These are phyloP conservation scores for Leccinum ochraceum DNA, from an alignment of 768 basidiomycete species.

Conservation along the genomic window DNA sequence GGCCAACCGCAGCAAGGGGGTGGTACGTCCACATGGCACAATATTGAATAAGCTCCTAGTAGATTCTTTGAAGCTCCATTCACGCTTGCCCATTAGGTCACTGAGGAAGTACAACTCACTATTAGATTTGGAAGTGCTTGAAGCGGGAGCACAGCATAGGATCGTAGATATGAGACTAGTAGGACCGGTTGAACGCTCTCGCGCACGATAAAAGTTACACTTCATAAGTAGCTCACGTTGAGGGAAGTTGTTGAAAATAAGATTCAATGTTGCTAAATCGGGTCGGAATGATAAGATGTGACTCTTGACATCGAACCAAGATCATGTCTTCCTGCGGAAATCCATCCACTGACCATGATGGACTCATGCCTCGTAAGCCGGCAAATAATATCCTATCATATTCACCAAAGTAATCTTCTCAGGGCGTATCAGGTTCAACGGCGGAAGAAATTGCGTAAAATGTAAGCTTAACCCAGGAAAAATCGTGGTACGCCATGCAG, in stretches of 20 bases:
- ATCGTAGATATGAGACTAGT: not conserved
- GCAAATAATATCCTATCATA: not conserved
- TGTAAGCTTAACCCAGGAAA: constrained; percentile 69
- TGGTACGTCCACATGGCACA: not conserved
- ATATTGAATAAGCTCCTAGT: no score
- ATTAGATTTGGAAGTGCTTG: not conserved
- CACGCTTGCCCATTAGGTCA: not conserved
- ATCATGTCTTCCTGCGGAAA: constrained; percentile 60
- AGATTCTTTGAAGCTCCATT: not conserved
- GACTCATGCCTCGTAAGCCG: constrained; percentile 65
- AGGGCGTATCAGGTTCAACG: constrained; percentile 72
- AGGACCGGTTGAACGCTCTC: not conserved
- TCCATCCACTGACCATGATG: constrained; percentile 57
- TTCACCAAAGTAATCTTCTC: constrained; percentile 3
- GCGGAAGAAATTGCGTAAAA: constrained; percentile 66
- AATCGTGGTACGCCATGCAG: constrained; percentile 74
- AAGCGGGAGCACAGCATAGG: not conserved
- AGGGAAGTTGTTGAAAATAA: not conserved
- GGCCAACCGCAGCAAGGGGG: no score
- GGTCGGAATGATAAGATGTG: not conserved
- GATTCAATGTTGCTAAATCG: not conserved
- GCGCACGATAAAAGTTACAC: not conserved
- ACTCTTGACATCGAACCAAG: not conserved
- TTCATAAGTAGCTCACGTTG: not conserved
- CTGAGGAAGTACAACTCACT: not conserved